phyloP scores from a whole-genome alignment of 495 filamentous ascomycete species.

The Mytilinidion resinicola region DNA sequence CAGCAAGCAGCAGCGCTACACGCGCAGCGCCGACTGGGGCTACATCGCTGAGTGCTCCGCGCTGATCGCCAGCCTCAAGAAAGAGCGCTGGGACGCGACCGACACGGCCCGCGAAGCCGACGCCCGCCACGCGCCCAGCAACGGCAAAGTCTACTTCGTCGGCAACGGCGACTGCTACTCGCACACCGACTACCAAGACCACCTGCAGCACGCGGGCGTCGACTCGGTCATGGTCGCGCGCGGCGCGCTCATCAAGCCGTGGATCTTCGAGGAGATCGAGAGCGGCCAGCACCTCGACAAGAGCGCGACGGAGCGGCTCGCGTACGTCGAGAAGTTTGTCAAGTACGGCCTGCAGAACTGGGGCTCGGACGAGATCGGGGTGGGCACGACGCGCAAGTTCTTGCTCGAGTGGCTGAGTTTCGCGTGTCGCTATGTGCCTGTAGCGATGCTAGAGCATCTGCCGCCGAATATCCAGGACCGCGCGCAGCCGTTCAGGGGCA shows the following conservation, averaged over 20 bases:
- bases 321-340: conserved; percentile 80
- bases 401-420: conserved; percentile 94
- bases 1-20: conserved; percentile 91
- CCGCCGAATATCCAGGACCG: conserved; percentile 83
- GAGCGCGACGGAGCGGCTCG: conserved; percentile 74
- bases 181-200: conserved; percentile 76
- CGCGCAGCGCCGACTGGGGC: conserved; percentile 77
- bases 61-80: conserved; percentile 70
- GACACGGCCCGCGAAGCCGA: conserved; percentile 79
- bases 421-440: conserved; percentile 77
- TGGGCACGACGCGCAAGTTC: conserved; percentile 84
- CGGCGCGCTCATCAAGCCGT: conserved; percentile 91
- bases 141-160: conserved; percentile 71
- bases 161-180: conserved; percentile 97
- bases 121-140: conserved; percentile 50
- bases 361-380: conserved; percentile 88
- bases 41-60: conserved; percentile 89
- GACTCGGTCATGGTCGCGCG: conserved; percentile 88
- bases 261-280: conserved; percentile 95
- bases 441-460: conserved; percentile 80
- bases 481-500: conserved; percentile 72
- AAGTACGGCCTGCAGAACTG: conserved; percentile 87
- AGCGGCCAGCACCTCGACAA: conserved; percentile 92
- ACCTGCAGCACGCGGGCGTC: conserved; percentile 68
- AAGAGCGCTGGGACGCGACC: conserved; percentile 51